Percentiles rank a stretch among this genome's conserved stretches.
Evolutionary conservation across 805 yeast genomes (phyloP).

Genomic region (Hagleromyces aurorensis): DNA sequence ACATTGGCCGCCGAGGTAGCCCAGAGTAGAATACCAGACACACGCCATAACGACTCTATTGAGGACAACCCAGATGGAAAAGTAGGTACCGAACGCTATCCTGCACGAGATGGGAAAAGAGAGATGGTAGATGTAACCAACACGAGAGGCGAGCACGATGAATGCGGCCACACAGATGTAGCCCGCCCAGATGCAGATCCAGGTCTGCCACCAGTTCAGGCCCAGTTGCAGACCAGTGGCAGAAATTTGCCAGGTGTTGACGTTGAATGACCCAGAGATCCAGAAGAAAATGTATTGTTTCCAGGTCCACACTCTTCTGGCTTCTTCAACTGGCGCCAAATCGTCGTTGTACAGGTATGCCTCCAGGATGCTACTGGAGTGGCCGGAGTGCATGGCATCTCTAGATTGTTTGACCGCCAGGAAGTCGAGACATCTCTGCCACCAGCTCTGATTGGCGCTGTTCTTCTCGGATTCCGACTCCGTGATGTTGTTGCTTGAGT

Average conservation of each 20-base stretch:
- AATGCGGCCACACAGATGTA: constrained; percentile 64
- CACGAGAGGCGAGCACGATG: constrained; percentile 61
- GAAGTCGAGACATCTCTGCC: constrained; percentile 4
- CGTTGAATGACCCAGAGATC: constrained; percentile 85
- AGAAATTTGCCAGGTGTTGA: constrained; percentile 89
- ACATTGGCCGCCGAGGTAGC: constrained; percentile 82
- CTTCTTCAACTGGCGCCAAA: constrained; percentile 67
- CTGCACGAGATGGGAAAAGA: constrained; percentile 82
- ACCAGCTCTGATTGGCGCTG: too few species aligned
- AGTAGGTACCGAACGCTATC: constrained; percentile 80
- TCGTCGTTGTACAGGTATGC: constrained; percentile 67
- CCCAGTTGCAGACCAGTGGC: constrained; percentile 78
- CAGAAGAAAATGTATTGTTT: constrained; percentile 73
- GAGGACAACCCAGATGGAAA: constrained; percentile 79
- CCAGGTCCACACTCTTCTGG: constrained; percentile 79
- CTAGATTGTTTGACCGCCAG: constrained; percentile 6
- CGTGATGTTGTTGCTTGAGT: too few species aligned
- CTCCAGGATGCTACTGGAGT: constrained; percentile 5
- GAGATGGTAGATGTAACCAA: constrained; percentile 76
- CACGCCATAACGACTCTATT: constrained; percentile 85
- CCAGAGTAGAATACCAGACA: constrained; percentile 85
- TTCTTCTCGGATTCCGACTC: too few species aligned
- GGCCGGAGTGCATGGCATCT: constrained; percentile 4
- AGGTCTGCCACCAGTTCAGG: constrained; percentile 85
- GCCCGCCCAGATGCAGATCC: constrained; percentile 87